A percentile compares a stretch with the other conserved stretches of the same genome.
Conservation (phyloP, 345 rosid genomes). For the Anacardium occidentale region DNA sequence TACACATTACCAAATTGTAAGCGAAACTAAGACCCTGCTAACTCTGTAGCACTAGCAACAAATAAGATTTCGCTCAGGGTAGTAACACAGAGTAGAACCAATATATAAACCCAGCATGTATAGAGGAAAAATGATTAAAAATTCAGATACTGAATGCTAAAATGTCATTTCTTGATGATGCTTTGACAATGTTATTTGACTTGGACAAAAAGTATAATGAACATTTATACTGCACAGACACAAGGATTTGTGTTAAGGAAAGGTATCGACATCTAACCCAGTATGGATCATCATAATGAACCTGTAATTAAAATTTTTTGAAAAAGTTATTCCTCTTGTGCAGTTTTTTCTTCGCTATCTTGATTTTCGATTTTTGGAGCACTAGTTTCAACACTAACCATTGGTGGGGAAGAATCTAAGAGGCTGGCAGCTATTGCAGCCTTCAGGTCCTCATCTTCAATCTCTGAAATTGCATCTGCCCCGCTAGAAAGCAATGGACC, state of each 20-base stretch:
- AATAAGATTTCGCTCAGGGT: too few species aligned
- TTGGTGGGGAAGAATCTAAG: slow-evolving; percentile 59
- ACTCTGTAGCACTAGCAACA: too few species aligned
- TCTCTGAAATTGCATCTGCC: slow-evolving; percentile 42
- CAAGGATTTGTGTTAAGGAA: slow-evolving; percentile 8
- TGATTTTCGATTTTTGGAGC: slow-evolving; percentile 33
- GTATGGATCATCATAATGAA: slow-evolving; percentile 21
- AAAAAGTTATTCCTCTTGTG: slow-evolving; percentile 24
- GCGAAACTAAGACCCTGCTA: too few species aligned
- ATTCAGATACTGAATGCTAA: neutral
- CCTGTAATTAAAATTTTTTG: neutral
- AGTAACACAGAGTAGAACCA: too few species aligned
- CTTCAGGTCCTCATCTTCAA: slow-evolving; percentile 79
- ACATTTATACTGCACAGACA: slow-evolving; percentile 22
- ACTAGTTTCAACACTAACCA: slow-evolving; percentile 32
- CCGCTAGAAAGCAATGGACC: slow-evolving; percentile 33
- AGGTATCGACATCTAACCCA: slow-evolving; percentile 21
- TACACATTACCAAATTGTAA: too few species aligned
- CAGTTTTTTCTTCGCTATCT: slow-evolving; percentile 27
- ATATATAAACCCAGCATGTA: too few species aligned
- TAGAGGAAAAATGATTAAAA: too few species aligned
- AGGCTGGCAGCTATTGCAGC: slow-evolving; percentile 92
- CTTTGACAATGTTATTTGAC: slow-evolving; percentile 8
- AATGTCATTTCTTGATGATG: neutral
- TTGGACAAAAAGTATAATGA: slow-evolving; percentile 17